Evolutionary conservation across 129 eudicot species (phyloP), one percentile per base, ranked within the genome.

Genomic region (Sambucus nigra): DNA sequence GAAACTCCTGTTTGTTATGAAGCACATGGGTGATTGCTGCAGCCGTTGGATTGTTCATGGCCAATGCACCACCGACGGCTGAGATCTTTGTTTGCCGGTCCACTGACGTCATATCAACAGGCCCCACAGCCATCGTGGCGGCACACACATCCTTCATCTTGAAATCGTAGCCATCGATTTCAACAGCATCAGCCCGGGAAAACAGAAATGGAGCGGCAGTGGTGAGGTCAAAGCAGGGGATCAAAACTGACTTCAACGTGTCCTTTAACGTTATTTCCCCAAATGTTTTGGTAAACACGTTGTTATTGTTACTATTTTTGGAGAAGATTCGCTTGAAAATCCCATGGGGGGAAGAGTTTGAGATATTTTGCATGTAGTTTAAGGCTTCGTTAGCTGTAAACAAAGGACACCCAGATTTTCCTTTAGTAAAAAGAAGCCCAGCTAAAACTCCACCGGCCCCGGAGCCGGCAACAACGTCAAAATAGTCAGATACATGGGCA

Each of bases 161-260:
- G 67, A 88, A 88, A 67, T 88, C 94, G 53, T 63, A 80, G 45
- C 94, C 82, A 62, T 70, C 79, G 76, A 79, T 80, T 59, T 80
- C 94, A 40, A 79, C 62, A 16, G 97, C 97, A 55, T 82, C 97
- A 15, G 94, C 97, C 42, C 97, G 94, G 19, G 97, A 88, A 52
- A 88, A 88, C 44, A 88, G 80, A 44, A 84, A 84, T n/a, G 94
- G 80, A 5, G 87, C 70, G 1, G 87, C 78, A 0, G 81, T 83
- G 9, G 22, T 73, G 7, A 84, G 62, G 57, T 88, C 92, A 25
- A 74, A 84, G 48, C 97, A 88, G 0, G 97, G 97, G n/a, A 88
- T 71, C 53, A 88, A 31, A 47, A 88, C 79, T 17, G 92, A 67
- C 48, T 88, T 84, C n/a, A 79, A 15, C 7, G 87, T 88, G 27